Evolutionary conservation across 2,329 filamentous ascomycete species (phyloP).

Genomic region (Botryotinia globosa): DNA sequence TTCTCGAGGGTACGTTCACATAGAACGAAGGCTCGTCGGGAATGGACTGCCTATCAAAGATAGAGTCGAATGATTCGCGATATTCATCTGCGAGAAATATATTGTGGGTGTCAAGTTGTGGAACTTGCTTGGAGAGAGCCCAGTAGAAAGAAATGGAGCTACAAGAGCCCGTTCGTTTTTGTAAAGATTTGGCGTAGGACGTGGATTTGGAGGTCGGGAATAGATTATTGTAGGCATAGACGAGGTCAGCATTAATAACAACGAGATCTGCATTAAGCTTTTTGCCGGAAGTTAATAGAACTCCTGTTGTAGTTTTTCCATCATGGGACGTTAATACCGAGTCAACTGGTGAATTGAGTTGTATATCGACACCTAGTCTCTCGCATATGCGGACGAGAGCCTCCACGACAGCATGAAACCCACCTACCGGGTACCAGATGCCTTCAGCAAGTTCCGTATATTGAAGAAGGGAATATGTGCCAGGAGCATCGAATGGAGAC

Average conservation of each 20-base stretch:
- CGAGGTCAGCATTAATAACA: slow-evolving; percentile 69
- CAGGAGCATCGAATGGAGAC: slow-evolving; percentile 72
- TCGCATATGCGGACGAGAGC: slow-evolving; percentile 62
- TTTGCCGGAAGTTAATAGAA: slow-evolving; percentile 57
- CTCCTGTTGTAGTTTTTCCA: slow-evolving; percentile 54
- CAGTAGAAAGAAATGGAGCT: slow-evolving; percentile 77
- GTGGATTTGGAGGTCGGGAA: slow-evolving; percentile 41
- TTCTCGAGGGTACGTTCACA: slow-evolving; percentile 69
- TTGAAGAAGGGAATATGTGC: slow-evolving; percentile 70
- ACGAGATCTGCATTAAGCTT: slow-evolving; percentile 62
- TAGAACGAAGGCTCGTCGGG: slow-evolving; percentile 72
- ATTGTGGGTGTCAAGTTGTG: slow-evolving; percentile 67
- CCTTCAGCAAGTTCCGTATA: slow-evolving; percentile 75
- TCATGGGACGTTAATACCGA: slow-evolving; percentile 53
- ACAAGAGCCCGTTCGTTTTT: slow-evolving; percentile 58
- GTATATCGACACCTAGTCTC: slow-evolving; percentile 60
- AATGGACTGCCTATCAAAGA: slow-evolving; percentile 67
- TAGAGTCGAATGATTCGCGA: slow-evolving; percentile 69
- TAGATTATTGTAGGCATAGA: slow-evolving; percentile 71
- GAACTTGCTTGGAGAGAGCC: slow-evolving; percentile 59
- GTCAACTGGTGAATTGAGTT: slow-evolving; percentile 56
- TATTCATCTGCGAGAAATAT: slow-evolving; percentile 76
- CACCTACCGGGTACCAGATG: slow-evolving; percentile 71
- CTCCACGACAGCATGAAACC: slow-evolving; percentile 65
- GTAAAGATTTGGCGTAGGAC: slow-evolving; percentile 42